Conservation (phyloP, 106 monocot genomes). For the Iris macrosiphon region DNA sequence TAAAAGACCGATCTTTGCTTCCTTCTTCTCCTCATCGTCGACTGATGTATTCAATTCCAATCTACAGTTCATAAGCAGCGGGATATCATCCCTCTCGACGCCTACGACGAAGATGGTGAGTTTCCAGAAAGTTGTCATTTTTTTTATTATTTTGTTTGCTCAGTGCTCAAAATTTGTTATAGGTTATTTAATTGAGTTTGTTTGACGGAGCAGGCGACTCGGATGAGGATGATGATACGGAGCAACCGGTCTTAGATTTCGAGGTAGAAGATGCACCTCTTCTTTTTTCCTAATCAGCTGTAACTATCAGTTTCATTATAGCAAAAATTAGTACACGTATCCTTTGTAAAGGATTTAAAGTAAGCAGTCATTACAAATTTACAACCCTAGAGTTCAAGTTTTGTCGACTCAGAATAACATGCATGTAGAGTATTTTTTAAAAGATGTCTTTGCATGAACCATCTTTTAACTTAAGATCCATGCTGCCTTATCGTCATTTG, state of each 20-base stretch:
- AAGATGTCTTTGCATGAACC: no score
- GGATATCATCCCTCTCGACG: constrained; percentile 67
- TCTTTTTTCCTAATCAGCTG: not conserved
- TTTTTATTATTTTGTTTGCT: not conserved
- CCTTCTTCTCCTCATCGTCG: no score
- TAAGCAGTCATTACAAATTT: not conserved
- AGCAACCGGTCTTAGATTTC: constrained; percentile 68
- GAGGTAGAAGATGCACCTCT: constrained; percentile 21
- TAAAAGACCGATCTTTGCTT: no score
- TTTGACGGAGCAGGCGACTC: constrained; percentile 14
- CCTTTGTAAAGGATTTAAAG: not conserved
- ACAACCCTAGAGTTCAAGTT: not conserved
- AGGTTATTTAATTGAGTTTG: constrained; percentile 1
- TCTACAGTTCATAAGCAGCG: constrained; percentile 81
- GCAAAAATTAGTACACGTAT: not conserved
- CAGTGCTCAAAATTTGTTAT: not conserved
- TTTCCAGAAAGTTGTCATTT: not conserved
- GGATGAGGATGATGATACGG: constrained; percentile 63
- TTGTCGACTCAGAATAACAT: not conserved
- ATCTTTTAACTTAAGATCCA: no score
- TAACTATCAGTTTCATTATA: not conserved
- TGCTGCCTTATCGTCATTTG: no score
- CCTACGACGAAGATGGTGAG: constrained; percentile 20
- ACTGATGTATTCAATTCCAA: not conserved
- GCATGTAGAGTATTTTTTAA: not conserved